Conservation (phyloP, 768 basidiomycete genomes). For the Xerocomellus intermedius region DNA sequence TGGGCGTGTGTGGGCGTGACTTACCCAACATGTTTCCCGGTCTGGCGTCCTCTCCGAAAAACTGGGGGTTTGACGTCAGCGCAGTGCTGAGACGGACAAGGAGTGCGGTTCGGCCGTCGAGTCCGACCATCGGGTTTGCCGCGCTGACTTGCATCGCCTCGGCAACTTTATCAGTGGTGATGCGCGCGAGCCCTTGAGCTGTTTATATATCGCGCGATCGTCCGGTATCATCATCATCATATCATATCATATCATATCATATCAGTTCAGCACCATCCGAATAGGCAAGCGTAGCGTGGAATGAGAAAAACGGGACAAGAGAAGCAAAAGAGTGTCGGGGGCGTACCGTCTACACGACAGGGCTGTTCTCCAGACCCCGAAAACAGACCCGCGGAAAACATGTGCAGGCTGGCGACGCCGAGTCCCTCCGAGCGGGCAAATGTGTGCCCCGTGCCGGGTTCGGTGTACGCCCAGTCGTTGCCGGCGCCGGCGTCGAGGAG, state of each 20-base stretch:
- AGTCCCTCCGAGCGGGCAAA: slow-evolving; percentile 79
- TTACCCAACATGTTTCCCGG: slow-evolving; percentile 82
- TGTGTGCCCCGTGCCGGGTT: slow-evolving; percentile 48
- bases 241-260: not conserved
- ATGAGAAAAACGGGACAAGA: not conserved
- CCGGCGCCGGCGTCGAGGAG: slow-evolving; percentile 95
- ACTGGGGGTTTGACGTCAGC: slow-evolving; percentile 57
- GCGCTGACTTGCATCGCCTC: slow-evolving; percentile 76
- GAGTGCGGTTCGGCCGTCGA: slow-evolving; percentile 81
- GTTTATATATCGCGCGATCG: slow-evolving; percentile 4
- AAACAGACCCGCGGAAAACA: slow-evolving; percentile 86
- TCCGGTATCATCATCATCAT: not conserved
- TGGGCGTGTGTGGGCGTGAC: not conserved
- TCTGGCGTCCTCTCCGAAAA: slow-evolving; percentile 72
- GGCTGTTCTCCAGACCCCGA: slow-evolving; percentile 58
- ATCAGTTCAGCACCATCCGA: slow-evolving; percentile 13
- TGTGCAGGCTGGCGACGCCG: slow-evolving; percentile 85
- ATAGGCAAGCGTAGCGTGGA: not conserved
- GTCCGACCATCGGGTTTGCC: slow-evolving; percentile 84
- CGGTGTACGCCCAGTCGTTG: slow-evolving; percentile 73
- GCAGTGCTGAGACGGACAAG: slow-evolving; percentile 73
- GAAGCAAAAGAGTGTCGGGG: not conserved
- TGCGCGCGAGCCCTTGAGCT: slow-evolving; percentile 69
- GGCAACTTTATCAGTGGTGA: slow-evolving; percentile 60
- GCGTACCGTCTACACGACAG: slow-evolving; percentile 74